These are phyloP conservation scores for Dothideomycetes sp. DNA, from an alignment of 2,329 filamentous ascomycete genomes.

Conservation along the genomic window DNA sequence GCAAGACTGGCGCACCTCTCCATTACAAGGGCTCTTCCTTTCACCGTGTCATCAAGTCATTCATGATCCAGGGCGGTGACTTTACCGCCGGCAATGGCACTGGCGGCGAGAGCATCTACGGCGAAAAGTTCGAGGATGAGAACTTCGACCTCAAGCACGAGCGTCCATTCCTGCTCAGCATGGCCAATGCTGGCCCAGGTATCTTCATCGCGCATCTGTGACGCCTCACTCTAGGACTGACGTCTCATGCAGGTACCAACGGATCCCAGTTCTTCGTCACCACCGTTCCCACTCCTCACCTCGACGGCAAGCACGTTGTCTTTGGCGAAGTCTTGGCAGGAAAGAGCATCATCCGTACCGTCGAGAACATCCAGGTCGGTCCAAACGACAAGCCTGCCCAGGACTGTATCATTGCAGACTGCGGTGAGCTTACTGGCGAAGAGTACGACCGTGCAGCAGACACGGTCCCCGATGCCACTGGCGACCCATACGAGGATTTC, in stretches of 20 bases:
- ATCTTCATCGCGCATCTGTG: conserved; percentile 23
- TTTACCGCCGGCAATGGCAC: conserved; percentile 93
- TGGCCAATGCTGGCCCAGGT: conserved; percentile 95
- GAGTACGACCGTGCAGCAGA: conserved; percentile 56
- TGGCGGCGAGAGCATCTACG: conserved; percentile 94
- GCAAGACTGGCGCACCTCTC: conserved; percentile 71
- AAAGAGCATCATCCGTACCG: conserved; percentile 79
- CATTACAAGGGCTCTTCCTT: conserved; percentile 89
- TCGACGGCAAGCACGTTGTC: conserved; percentile 94
- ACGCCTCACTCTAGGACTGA: neutral
- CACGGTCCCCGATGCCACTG: conserved; percentile 65
- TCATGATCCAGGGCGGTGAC: conserved; percentile 98
- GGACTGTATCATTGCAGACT: conserved; percentile 66
- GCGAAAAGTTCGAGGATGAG: conserved; percentile 94
- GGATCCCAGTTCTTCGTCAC: conserved; percentile 98
- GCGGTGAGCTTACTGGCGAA: conserved; percentile 69
- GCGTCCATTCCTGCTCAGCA: conserved; percentile 84
- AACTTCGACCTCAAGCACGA: conserved; percentile 90
- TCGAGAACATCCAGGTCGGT: conserved; percentile 73
- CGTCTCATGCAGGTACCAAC: conserved; percentile 59
- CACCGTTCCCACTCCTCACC: conserved; percentile 85
- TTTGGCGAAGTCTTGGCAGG: conserved; percentile 90
- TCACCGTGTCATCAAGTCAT: conserved; percentile 95
- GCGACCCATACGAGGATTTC: conserved; percentile 91
- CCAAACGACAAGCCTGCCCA: conserved; percentile 65